Evolutionary conservation across 2,329 filamentous ascomycete genomes (phyloP).

Genomic region (Xenosphaeropsis pyriputrescens): DNA sequence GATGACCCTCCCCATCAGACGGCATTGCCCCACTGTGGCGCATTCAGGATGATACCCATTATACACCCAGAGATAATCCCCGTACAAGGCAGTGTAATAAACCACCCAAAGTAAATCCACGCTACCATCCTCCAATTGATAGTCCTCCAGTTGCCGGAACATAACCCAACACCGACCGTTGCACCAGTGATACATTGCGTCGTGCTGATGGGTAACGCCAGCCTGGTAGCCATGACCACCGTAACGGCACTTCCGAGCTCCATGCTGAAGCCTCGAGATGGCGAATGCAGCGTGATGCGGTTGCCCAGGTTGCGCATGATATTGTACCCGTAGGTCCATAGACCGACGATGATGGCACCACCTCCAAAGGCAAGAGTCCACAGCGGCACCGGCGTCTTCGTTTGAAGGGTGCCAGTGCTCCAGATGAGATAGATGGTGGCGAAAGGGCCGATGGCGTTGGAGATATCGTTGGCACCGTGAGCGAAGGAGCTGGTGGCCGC

Average conservation of each 20-base stretch:
- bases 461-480: conserved; percentile 54
- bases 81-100: conserved; percentile 41
- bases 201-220: conserved; percentile 47
- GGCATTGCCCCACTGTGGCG: conserved; percentile 29
- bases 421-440: conserved; percentile 49
- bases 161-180: conserved; percentile 47
- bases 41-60: conserved; percentile 48
- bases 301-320: conserved; percentile 51
- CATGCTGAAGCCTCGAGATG: conserved; percentile 42
- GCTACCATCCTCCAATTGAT: conserved; percentile 50
- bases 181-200: conserved; percentile 50
- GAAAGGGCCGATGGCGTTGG: conserved; percentile 47
- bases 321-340: conserved; percentile 41
- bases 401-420: conserved; percentile 28
- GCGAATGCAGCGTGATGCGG: conserved; percentile 46
- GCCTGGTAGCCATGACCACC: conserved; percentile 46
- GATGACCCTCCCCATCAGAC: not conserved
- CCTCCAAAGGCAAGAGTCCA: conserved; percentile 37
- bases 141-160: conserved; percentile 39
- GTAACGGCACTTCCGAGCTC: conserved; percentile 47
- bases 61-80: conserved; percentile 42
- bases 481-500: conserved; percentile 62
- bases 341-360: conserved; percentile 28
- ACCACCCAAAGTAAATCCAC: conserved; percentile 44
- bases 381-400: conserved; percentile 30